Evolutionary conservation across 495 filamentous ascomycete genomes (phyloP), one percentile per base, ranked within the genome.

Genomic region (Podospora sp.): DNA sequence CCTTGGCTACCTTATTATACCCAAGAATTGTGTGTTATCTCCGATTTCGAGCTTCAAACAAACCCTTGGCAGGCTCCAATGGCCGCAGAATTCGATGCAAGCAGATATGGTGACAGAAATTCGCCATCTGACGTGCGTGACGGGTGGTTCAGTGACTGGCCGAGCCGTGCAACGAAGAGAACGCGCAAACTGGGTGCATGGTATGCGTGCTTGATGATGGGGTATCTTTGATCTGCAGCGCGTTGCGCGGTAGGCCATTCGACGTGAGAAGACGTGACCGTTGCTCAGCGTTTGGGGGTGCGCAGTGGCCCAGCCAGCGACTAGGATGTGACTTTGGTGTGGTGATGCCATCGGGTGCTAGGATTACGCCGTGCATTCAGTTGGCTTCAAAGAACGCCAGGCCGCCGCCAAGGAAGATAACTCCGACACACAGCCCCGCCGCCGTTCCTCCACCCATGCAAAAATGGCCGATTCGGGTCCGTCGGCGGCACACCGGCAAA

Each of bases 91-190:
- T 14, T 46, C 24, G 50, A 16, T 14, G 14, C 16, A 40, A 29
- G 33, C 29, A 6, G 21, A 2, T 33, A 74, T 74, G 72, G 62
- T 72, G 72, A 65, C 65, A 72, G 65, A 69, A 49, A 50, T 24
- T 58, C 56, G 3, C 8, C 36, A 8, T 61, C 58, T 76, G 74
- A 64, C 74, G 74, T 73, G 72, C 65, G 68, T 40, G 29, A 49
- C 36, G 52, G 12, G 14, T 21, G 24, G 29, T 21, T 60, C 63
- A 58, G 67, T 71, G 27, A 58, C 14, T 36, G 18, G 49, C 52
- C 57, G 12, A 9, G 21, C 14, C 18, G n/a, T 40, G 8, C 46
- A 57, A 27, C n/a, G 26, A 46, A 55, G 9, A 16, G 20, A 55
- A 18, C 24, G n/a, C 29, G 29, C 3, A 60, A 46, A 25, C 40